Evolutionary conservation across 78 protist species (phyloP).

Genomic region (Speleostelium caveatum): DNA sequence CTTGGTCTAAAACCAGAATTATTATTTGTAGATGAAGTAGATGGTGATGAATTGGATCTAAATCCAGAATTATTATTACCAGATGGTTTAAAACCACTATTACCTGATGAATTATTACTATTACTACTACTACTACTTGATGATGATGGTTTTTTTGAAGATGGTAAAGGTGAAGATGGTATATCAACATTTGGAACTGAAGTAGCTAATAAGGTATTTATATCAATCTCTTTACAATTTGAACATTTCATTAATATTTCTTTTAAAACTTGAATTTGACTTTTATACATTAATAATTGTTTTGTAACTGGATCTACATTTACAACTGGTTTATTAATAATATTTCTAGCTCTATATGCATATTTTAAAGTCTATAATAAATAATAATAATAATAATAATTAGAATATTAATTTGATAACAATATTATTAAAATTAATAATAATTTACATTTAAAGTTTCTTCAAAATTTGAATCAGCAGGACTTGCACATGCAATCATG

Average conservation of each 20-base stretch:
- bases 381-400: neutral
- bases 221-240: slow-evolving; percentile 37
- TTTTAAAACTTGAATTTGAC: slow-evolving; percentile 46
- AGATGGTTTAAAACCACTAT: too few species aligned
- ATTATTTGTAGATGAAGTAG: neutral
- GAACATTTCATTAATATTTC: slow-evolving; percentile 31
- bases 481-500: slow-evolving; percentile 92
- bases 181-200: neutral
- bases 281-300: slow-evolving; percentile 33
- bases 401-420: neutral
- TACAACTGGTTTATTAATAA: slow-evolving; percentile 89
- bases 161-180: neutral
- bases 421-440: neutral
- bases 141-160: neutral
- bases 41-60: neutral
- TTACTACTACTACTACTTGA: neutral
- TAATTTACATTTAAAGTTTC: slow-evolving; percentile 85
- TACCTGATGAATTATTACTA: neutral
- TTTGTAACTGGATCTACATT: slow-evolving; percentile 84
- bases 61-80: neutral
- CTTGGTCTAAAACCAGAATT: neutral
- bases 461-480: slow-evolving; percentile 88
- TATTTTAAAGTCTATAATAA: slow-evolving; percentile 90
- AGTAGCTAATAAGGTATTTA: slow-evolving; percentile 6
- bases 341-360: slow-evolving; percentile 92